Percentiles rank a stretch among this genome's conserved stretches.
phyloP scores from a whole-genome alignment of 2,329 filamentous ascomycete genomes.

The Fusarium tanahbumbuense region DNA sequence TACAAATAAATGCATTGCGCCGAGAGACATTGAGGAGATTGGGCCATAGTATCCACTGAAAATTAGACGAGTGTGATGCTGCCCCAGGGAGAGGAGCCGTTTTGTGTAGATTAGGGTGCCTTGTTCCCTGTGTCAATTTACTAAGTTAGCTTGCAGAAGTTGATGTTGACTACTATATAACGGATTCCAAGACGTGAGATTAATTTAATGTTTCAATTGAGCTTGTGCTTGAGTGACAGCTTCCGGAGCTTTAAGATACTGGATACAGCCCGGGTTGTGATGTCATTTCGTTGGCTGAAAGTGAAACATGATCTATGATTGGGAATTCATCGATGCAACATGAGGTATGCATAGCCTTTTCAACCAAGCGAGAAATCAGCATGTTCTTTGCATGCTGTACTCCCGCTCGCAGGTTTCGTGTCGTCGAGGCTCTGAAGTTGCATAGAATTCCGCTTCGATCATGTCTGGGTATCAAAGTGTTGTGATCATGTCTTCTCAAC shows the following conservation, averaged over 20 bases:
- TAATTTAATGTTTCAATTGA: conserved; percentile 5
- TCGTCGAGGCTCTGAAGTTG: neutral
- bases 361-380: neutral
- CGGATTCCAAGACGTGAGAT: conserved; percentile 3
- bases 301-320: conserved; percentile 2
- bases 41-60: conserved; percentile 43
- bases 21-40: conserved; percentile 19
- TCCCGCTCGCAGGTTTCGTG: neutral
- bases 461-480: neutral
- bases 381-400: neutral
- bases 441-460: neutral
- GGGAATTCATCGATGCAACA: neutral
- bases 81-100: conserved; percentile 41
- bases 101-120: conserved; percentile 58
- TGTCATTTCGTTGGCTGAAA: conserved; percentile 28
- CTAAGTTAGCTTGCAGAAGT: conserved; percentile 48
- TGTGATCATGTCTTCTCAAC: conserved; percentile 4
- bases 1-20: conserved; percentile 63
- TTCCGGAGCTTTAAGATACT: neutral
- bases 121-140: conserved; percentile 52
- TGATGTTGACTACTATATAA: conserved; percentile 42
- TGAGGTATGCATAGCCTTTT: neutral
- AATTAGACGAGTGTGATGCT: conserved; percentile 41
- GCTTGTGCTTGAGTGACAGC: neutral
- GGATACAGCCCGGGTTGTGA: conserved; percentile 8